A percentile compares a stretch with the other conserved stretches of the same genome.
These are phyloP conservation scores for Brassica cretica DNA, from an alignment of 345 rosid species.

Conservation along the genomic window DNA sequence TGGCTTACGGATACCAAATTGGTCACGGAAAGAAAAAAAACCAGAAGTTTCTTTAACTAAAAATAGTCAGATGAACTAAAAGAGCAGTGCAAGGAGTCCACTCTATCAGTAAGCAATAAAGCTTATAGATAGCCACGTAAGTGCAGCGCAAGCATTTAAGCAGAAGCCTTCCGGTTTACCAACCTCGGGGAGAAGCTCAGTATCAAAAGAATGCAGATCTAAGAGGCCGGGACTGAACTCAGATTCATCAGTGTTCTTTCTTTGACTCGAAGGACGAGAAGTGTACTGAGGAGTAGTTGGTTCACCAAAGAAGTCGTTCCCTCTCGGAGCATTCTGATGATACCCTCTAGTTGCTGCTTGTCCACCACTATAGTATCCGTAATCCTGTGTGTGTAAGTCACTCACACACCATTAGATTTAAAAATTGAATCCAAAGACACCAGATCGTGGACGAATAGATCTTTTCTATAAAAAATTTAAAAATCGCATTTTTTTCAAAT, in stretches of 20 bases:
- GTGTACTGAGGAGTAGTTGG: conserved; percentile 76
- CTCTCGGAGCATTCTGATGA: conserved; percentile 66
- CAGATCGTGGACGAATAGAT: conserved; percentile 23
- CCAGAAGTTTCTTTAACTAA: conserved; percentile 9
- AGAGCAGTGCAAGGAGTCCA: conserved; percentile 25
- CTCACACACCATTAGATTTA: conserved; percentile 8
- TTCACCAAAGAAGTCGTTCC: conserved; percentile 66
- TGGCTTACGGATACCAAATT: background rate
- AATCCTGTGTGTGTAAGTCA: conserved; percentile 54
- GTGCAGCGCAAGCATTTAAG: background rate
- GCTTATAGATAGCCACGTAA: background rate
- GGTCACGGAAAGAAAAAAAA: background rate
- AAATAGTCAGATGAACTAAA: conserved; percentile 24
- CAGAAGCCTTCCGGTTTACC: background rate
- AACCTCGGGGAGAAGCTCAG: conserved; percentile 97
- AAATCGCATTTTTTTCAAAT: conserved; percentile 5
- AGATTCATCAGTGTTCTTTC: conserved; percentile 72
- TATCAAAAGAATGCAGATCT: conserved; percentile 95
- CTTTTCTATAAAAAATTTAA: background rate
- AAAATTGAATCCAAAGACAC: conserved; percentile 3
- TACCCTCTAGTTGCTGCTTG: conserved; percentile 69
- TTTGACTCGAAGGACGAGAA: conserved; percentile 57
- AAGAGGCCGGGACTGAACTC: conserved; percentile 96
- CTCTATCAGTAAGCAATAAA: conserved; percentile 20
- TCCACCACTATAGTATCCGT: conserved; percentile 65